A percentile compares a stretch with the other conserved stretches of the same genome.
These are phyloP conservation scores for Candida cerambycidarum DNA, from an alignment of 805 yeast species.

Conservation along the genomic window DNA sequence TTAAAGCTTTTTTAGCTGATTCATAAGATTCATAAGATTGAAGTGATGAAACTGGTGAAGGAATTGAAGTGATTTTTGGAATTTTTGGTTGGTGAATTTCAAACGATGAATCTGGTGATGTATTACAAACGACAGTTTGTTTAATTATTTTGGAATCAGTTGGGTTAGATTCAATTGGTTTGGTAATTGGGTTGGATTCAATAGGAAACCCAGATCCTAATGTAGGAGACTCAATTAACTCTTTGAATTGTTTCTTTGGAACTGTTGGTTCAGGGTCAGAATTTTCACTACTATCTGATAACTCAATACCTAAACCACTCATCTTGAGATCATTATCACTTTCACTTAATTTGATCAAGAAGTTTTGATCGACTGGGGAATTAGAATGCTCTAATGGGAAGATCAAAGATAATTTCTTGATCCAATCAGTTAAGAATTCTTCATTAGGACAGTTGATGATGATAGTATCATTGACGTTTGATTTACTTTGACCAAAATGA, in stretches of 20 bases:
- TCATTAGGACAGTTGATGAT: constrained; percentile 17
- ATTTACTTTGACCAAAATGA: constrained; percentile 19
- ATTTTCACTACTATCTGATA: constrained; percentile 9
- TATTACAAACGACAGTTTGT: neutral
- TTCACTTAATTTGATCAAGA: constrained; percentile 20
- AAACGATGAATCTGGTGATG: constrained; percentile 12
- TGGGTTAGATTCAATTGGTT: no score
- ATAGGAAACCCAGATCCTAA: no score
- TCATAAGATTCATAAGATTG: constrained; percentile 10
- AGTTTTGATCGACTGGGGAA: constrained; percentile 21
- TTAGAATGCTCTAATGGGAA: constrained; percentile 32
- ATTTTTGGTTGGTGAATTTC: constrained; percentile 13
- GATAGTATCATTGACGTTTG: constrained; percentile 12
- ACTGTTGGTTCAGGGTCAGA: neutral
- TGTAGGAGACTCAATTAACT: constrained; percentile 8
- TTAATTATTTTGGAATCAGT: neutral
- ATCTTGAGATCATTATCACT: constrained; percentile 17
- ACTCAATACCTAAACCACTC: constrained; percentile 36
- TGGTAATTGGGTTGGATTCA: no score
- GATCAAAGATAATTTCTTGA: constrained; percentile 26
- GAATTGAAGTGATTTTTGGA: constrained; percentile 13
- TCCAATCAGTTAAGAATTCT: constrained; percentile 29
- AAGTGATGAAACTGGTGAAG: constrained; percentile 16
- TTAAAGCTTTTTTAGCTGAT: neutral
- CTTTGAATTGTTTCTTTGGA: constrained; percentile 7